Percentiles rank a stretch among this genome's conserved stretches.
Conservation (phyloP, 164 flowering plant genomes). For the Nymphaea colorata region DNA sequence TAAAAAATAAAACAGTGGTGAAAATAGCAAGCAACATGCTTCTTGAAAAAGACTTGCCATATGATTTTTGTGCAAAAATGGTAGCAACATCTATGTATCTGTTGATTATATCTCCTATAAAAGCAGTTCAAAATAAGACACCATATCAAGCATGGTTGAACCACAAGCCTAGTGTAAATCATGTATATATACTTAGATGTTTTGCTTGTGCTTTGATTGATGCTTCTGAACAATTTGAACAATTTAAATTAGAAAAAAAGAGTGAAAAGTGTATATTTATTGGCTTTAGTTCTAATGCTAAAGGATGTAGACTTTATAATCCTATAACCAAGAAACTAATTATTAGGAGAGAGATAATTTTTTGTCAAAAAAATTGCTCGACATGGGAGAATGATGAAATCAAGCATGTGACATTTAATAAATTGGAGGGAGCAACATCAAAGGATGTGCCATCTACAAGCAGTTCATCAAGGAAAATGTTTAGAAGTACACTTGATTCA, state of each 20-base stretch:
- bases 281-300: no score
- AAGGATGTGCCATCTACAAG: no score
- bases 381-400: background rate
- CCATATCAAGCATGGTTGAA: slow-evolving; percentile 9
- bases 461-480: no score
- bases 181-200: slow-evolving; percentile 2
- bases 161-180: slow-evolving; percentile 2
- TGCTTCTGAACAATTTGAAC: no score
- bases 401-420: background rate
- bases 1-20: no score
- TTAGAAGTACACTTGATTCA: no score
- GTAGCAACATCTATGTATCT: slow-evolving; percentile 2
- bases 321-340: no score
- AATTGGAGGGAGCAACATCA: no score
- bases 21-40: background rate
- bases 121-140: background rate
- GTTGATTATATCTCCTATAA: slow-evolving; percentile 4
- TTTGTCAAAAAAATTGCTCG: no score
- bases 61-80: slow-evolving; percentile 1
- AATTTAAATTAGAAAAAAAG: slow-evolving; percentile 6
- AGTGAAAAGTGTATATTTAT: slow-evolving; percentile 6
- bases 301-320: no score
- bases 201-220: slow-evolving; percentile 2
- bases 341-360: no score
- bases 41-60: background rate